These are phyloP conservation scores for Pseudoscleropodium purum DNA, from an alignment of 225 moss, liverwort and hornwort genomes.

Conservation along the genomic window DNA sequence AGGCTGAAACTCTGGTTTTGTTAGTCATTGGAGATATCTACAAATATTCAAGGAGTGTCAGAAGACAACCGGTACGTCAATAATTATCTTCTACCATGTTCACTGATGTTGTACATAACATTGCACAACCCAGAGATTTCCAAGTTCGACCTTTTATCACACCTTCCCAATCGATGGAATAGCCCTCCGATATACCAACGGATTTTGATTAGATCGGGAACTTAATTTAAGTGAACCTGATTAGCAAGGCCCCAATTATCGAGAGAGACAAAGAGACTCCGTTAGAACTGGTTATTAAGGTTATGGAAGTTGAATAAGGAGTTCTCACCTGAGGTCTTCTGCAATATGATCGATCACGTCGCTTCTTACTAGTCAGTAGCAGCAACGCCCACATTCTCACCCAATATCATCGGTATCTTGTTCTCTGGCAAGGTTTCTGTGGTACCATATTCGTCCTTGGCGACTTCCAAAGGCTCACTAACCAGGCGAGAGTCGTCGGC, in stretches of 20 bases:
- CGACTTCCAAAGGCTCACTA: not conserved
- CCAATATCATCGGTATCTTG: not conserved
- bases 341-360: not conserved
- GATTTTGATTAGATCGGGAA: not conserved
- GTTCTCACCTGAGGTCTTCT: not conserved
- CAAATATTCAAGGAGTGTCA: not conserved
- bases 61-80: not conserved
- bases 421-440: not conserved
- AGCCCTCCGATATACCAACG: not conserved
- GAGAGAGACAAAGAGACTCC: not conserved
- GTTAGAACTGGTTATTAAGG: not conserved
- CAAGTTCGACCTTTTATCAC: too few relatives aligned
- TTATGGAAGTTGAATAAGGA: not conserved
- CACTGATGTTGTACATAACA: not conserved
- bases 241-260: not conserved
- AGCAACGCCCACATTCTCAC: not conserved
- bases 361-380: not conserved
- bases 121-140: not conserved
- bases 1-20: not conserved
- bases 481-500: not conserved
- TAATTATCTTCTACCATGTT: not conserved
- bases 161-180: too few relatives aligned
- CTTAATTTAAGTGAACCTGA: not conserved
- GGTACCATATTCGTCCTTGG: not conserved
- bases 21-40: not conserved